Percentiles rank a stretch among this genome's conserved stretches.
These are phyloP conservation scores for Fomitopsis betulina DNA, from an alignment of 1,284 basidiomycete genomes.

Conservation along the genomic window DNA sequence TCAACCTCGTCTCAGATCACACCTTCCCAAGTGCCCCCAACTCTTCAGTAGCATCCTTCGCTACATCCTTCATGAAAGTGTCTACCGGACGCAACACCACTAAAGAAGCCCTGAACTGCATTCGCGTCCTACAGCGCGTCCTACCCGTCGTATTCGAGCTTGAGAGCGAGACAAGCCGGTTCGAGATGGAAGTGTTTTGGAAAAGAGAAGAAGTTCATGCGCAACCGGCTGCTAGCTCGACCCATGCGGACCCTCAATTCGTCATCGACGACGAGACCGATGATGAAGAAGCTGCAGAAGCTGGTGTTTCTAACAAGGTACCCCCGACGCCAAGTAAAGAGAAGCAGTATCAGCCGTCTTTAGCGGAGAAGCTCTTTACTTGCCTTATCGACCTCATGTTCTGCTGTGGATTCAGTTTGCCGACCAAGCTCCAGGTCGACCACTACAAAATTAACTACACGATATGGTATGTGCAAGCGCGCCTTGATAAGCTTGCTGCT, in stretches of 20 bases:
- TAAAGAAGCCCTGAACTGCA: conserved; percentile 83
- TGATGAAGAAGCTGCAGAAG: conserved; percentile 39
- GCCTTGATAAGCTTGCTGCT: neutral
- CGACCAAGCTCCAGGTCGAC: conserved; percentile 71
- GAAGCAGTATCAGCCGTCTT: conserved; percentile 58
- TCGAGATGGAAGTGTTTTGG: conserved; percentile 75
- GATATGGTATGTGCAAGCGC: conserved; percentile 57
- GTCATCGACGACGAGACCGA: conserved; percentile 84
- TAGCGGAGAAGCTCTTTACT: conserved; percentile 76
- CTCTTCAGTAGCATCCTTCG: conserved; percentile 59
- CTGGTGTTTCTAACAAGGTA: conserved; percentile 18
- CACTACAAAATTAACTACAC: conserved; percentile 85
- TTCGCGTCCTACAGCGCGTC: conserved; percentile 83
- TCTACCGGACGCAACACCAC: conserved; percentile 53
- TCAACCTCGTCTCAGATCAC: conserved; percentile 77
- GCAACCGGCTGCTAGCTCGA: neutral
- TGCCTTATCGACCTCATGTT: conserved; percentile 83
- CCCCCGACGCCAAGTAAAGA: conserved; percentile 25
- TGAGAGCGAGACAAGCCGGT: conserved; percentile 63
- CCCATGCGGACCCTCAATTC: conserved; percentile 53
- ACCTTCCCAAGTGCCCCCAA: conserved; percentile 68
- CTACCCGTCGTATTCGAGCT: conserved; percentile 84
- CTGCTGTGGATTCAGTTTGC: conserved; percentile 88
- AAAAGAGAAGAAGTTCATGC: conserved; percentile 50
- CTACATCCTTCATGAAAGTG: conserved; percentile 62